Evolutionary conservation across 805 yeast species (phyloP), one percentile per base, ranked within the genome.

Genomic region (Sugiyamaella boreocaroliniensis): DNA sequence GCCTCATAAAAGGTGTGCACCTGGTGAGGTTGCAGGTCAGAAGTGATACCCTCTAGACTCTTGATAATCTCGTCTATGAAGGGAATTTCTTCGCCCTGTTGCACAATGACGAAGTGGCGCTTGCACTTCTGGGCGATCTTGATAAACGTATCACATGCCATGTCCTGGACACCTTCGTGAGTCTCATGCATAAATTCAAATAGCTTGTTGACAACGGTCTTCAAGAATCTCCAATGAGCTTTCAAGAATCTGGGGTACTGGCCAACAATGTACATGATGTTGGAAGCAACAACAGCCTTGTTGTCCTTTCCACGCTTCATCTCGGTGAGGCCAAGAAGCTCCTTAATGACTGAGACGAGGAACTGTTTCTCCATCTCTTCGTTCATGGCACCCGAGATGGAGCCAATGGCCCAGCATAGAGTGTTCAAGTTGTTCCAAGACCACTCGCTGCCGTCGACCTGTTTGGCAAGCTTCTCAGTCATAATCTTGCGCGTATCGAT

Each of bases 111-210:
- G 70, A 93, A 93, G 70, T 92, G 97, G 60, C 90, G 83, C 71
- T 89, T 90, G 78, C 99, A 93, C 72, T 93, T 93, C 61, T 81
- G 84, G 19, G 96, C 88, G 68, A 93, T 93, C 70, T 93, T 93
- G 67, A 92, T 92, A 67, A 93, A 93, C 0, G 99, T 93, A 70
- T 93, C 99, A 76, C 99, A 93, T 8, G 99, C 99, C 99, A 93
- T 93, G 71, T 93, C 99, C 73, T 93, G 99, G 56, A 93, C 99
- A 74, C 99, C 99, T 71, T 92, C 99, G 71, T 93, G 99, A n/a
- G 97, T 89, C 76, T 93, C 99, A 74, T 93, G 98, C 99, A 93
- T 93, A 66, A 93, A 93, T 70, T 93, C 99, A 70, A 93, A 93
- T 63, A 93, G 77, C 70, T 93, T 93, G 71, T 88, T 85, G 55